Base-by-base conservation (phyloP, 148 eudicot genomes). In the Amaranthus hypochondriacus region DNA sequence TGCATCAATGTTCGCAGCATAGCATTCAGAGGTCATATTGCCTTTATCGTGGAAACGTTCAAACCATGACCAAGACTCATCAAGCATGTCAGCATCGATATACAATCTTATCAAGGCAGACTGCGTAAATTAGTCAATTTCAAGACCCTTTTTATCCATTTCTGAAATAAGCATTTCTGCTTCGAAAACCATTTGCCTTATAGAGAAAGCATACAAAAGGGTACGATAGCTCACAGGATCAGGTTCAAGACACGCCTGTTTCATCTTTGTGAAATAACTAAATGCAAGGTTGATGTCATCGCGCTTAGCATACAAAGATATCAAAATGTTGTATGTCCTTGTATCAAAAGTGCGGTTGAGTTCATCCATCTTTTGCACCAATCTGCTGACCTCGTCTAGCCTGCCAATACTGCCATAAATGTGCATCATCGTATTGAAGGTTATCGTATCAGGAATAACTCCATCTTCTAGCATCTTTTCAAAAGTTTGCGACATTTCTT, bases 1-100 rank as follows among this genome's bases (percentile, higher is more conserved):
- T 13, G 98, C 98, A 82, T 94, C 97, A 64, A 94, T 88, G 76
- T 87, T 91, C 21, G 98, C 98, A 70, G 96, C 86, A 81, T 94
- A 91, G 77, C 96, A 87, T 78, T 94, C 96, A 15, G 88, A 77
- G 62, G 85, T 83, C 97, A 94, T 94, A 50, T 85, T 83, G 56
- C 90, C 93, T 72, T 73, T 70, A 21, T 73, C 78, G 75, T 94
- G 96, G 77, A 94, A 94, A 68, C 93, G 85, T 64, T 76, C 74
- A 79, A 94, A 94, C 98, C 97, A 94, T 28, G 76, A 73, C 96
- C 93, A 89, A 43, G 98, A 79, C 78, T 81, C 88, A 58, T 87
- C 89, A 61, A 89, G 84, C 93, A 89, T 81, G 57, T 82, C 91
- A 73, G 96, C 89, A 65, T 84, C 97, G 73, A 91, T 84, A 71